phyloP scores from a whole-genome alignment of 1,139 yeast species.

The Meyerozyma guilliermondii region DNA sequence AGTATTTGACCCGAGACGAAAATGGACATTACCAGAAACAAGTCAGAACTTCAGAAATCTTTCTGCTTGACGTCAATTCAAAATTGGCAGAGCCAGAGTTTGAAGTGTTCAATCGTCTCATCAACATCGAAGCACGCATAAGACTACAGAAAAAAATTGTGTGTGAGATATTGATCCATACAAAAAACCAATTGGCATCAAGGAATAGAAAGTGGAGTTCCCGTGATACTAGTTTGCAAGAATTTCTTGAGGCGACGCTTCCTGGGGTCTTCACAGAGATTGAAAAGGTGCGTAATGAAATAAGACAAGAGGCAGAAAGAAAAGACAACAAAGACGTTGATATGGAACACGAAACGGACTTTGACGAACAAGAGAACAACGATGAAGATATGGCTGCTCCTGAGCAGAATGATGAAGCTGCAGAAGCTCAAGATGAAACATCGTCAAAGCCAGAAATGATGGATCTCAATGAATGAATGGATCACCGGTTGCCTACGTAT shows the following conservation, averaged over 20 bases:
- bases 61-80: slow-evolving; percentile 23
- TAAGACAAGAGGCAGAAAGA: slow-evolving; percentile 34
- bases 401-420: no score
- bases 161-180: slow-evolving; percentile 29
- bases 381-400: slow-evolving; percentile 8
- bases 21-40: slow-evolving; percentile 13
- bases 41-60: slow-evolving; percentile 19
- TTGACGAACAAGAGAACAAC: slow-evolving; percentile 16
- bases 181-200: slow-evolving; percentile 26
- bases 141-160: slow-evolving; percentile 30
- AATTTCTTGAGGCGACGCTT: slow-evolving; percentile 31
- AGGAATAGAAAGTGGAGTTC: slow-evolving; percentile 37
- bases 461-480: slow-evolving; percentile 3
- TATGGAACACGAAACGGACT: slow-evolving; percentile 21
- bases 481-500: no score
- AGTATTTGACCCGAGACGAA: slow-evolving; percentile 10
- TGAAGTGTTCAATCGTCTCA: slow-evolving; percentile 23
- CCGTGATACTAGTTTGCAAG: slow-evolving; percentile 33
- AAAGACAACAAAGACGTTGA: slow-evolving; percentile 28
- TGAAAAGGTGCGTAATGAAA: slow-evolving; percentile 30
- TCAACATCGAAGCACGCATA: slow-evolving; percentile 31
- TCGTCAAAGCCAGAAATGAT: slow-evolving; percentile 5
- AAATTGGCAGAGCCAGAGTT: slow-evolving; percentile 26
- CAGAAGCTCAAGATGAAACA: no score
- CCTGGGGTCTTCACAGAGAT: slow-evolving; percentile 26